A percentile compares a stretch with the other conserved stretches of the same genome.
Conservation (phyloP, 371 early-diverging fungal species). For the Mucor plumbeus region DNA sequence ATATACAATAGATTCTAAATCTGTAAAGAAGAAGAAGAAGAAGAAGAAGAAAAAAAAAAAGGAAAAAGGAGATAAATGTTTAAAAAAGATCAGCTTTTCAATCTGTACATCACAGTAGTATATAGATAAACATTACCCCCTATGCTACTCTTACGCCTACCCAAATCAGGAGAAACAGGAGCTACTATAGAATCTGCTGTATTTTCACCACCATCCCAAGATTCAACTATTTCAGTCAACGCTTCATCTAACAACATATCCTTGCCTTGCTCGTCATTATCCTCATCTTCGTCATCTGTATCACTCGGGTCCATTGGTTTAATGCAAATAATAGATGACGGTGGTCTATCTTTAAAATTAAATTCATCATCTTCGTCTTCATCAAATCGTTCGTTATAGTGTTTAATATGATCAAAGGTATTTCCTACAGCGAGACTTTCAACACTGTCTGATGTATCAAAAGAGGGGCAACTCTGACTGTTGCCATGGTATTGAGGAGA, state of each 20-base stretch:
- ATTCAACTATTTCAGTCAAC: neutral
- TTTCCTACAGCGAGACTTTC: slow-evolving; percentile 2
- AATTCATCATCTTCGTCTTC: slow-evolving; percentile 46
- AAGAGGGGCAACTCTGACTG: slow-evolving; percentile 4
- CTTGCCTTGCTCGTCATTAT: neutral
- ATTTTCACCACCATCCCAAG: slow-evolving; percentile 2
- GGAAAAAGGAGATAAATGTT: neutral
- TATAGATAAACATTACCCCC: neutral
- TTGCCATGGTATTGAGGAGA: neutral
- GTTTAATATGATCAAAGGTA: neutral
- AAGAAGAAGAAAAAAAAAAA: neutral
- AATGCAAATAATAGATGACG: slow-evolving; percentile 39
- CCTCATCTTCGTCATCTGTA: neutral
- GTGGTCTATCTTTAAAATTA: slow-evolving; percentile 47
- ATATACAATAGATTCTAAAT: slow-evolving; percentile 33
- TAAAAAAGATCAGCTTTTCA: neutral
- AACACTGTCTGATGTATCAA: neutral
- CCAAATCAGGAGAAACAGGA: slow-evolving; percentile 1
- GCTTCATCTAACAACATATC: slow-evolving; percentile 6
- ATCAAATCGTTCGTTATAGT: neutral
- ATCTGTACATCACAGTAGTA: neutral
- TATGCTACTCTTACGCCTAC: slow-evolving; percentile 27
- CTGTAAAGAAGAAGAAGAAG: slow-evolving; percentile 2
- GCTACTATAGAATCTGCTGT: neutral
- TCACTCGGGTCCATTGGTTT: slow-evolving; percentile 17